Evolutionary conservation across 345 rosid genomes (phyloP).

Genomic region (Citrus medica): DNA sequence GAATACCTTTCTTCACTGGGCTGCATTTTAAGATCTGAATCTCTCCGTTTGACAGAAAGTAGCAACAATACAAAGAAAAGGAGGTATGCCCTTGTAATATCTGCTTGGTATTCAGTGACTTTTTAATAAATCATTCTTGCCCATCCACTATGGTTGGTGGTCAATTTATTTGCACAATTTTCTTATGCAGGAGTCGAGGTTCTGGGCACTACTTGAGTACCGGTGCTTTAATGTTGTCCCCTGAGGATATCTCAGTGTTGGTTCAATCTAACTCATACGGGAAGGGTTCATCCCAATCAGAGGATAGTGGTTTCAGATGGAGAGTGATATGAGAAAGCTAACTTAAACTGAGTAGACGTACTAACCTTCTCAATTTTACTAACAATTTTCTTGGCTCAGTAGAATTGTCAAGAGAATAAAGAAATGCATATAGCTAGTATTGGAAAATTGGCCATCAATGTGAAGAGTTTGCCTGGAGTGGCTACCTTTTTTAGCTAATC

Average conservation of each 20-base stretch:
- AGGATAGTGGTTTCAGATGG: slow-evolving; percentile 8
- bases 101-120: not conserved
- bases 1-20: slow-evolving; percentile 74
- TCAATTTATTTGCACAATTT: slow-evolving; percentile 1
- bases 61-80: slow-evolving; percentile 30
- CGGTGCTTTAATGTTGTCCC: slow-evolving; percentile 50
- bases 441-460: not conserved
- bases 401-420: not conserved
- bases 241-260: slow-evolving; percentile 67
- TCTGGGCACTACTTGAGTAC: slow-evolving; percentile 66
- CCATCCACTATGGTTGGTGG: not conserved
- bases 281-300: slow-evolving; percentile 23
- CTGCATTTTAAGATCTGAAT: slow-evolving; percentile 62
- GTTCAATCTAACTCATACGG: slow-evolving; percentile 32
- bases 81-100: slow-evolving; percentile 39
- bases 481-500: not conserved
- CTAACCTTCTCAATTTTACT: not conserved
- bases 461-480: not conserved
- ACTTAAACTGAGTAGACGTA: not conserved
- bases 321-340: slow-evolving; percentile 3
- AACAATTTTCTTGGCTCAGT: not conserved
- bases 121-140: not conserved
- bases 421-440: not conserved
- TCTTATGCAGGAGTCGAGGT: slow-evolving; percentile 48
- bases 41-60: slow-evolving; percentile 49